Conservation (phyloP, 2,329 filamentous ascomycete species). For the Colletotrichum sp. region DNA sequence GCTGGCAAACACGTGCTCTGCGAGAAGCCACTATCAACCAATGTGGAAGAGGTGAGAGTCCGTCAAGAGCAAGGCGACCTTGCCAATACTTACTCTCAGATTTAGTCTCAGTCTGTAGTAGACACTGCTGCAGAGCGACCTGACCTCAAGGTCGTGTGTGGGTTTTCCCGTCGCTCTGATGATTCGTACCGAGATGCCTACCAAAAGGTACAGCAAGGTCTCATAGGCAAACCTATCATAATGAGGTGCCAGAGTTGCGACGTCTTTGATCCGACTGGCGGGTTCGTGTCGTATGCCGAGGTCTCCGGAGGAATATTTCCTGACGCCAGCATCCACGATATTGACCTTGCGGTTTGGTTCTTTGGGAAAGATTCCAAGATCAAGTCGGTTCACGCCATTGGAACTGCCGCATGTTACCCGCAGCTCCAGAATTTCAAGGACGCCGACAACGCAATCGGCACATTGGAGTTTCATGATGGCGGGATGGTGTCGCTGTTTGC, state of each 20-base stretch:
- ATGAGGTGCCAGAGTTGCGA: neutral
- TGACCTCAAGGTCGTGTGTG: neutral
- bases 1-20: neutral
- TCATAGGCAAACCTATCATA: neutral
- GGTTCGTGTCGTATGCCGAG: neutral
- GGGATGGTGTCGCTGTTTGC: neutral
- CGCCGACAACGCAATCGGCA: neutral
- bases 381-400: neutral
- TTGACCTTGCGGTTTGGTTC: neutral
- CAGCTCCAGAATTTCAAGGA: neutral
- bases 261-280: neutral
- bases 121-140: neutral
- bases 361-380: neutral
- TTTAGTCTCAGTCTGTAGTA: neutral
- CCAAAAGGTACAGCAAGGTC: neutral
- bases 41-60: neutral
- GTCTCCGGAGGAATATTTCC: neutral
- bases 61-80: neutral
- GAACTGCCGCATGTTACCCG: too few species aligned
- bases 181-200: neutral
- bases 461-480: neutral
- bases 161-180: neutral
- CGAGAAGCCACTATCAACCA: neutral
- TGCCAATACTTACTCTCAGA: neutral
- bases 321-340: neutral